phyloP scores from a whole-genome alignment of 75 land plant genomes.

The Pinus taeda region DNA sequence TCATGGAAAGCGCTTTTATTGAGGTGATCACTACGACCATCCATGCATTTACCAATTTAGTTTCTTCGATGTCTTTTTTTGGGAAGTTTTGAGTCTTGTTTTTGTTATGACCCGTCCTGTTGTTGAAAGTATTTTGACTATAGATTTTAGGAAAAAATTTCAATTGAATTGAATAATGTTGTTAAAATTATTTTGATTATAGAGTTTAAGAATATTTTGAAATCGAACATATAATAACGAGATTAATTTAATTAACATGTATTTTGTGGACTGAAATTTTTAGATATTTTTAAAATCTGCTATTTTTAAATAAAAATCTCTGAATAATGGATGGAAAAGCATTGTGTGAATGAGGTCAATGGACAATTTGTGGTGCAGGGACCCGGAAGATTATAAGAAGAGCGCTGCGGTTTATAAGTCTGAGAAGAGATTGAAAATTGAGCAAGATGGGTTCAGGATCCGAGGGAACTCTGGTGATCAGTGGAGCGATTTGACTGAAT shows the following conservation, averaged over 20 bases:
- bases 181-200: too few species aligned
- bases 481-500: slow-evolving; percentile 37
- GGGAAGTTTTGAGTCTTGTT: too few species aligned
- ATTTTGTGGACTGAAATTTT: too few species aligned
- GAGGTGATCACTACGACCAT: slow-evolving; percentile 32
- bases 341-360: slow-evolving; percentile 24
- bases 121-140: too few species aligned
- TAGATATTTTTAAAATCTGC: too few species aligned
- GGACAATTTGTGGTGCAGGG: slow-evolving; percentile 4
- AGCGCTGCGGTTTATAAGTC: slow-evolving; percentile 31
- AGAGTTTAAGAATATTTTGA: too few species aligned
- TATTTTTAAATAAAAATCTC: too few species aligned
- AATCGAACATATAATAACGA: too few species aligned
- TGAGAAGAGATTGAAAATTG: slow-evolving; percentile 16
- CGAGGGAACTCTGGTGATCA: slow-evolving; percentile 39
- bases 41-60: neutral
- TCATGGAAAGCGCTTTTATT: slow-evolving; percentile 64
- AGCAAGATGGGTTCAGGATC: slow-evolving; percentile 19
- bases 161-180: too few species aligned
- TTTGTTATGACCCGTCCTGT: too few species aligned
- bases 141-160: too few species aligned
- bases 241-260: too few species aligned
- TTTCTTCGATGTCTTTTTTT: slow-evolving; percentile 3
- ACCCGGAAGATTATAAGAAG: neutral
- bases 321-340: neutral